Conservation (phyloP, 345 rosid species). For the Citrus hindsii region DNA sequence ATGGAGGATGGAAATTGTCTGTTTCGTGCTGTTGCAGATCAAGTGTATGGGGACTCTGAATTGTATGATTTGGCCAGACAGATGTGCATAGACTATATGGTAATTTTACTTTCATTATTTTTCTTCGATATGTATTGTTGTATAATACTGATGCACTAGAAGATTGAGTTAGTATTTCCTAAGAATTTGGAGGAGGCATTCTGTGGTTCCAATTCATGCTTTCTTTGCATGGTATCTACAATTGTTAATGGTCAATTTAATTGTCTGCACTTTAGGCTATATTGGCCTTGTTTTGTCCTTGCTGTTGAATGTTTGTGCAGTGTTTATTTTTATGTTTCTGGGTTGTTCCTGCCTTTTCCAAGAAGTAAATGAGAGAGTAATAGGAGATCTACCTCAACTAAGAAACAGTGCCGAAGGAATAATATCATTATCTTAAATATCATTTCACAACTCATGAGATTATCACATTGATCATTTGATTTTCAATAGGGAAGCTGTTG, state of each 20-base stretch:
- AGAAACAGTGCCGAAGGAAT: not conserved
- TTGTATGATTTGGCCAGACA: conserved; percentile 67
- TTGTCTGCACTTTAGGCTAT: not conserved
- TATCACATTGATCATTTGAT: not conserved
- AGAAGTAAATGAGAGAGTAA: not conserved
- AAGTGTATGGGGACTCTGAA: conserved; percentile 96
- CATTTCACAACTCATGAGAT: not conserved
- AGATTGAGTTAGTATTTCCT: not conserved
- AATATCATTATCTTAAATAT: not conserved
- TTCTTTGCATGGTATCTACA: not conserved
- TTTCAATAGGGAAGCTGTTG: not conserved
- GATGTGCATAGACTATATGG: conserved; percentile 99
- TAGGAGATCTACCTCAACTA: not conserved
- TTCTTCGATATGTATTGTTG: not conserved
- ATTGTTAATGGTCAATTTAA: not conserved
- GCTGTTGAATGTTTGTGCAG: not conserved
- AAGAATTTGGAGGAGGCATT: not conserved
- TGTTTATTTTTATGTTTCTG: not conserved
- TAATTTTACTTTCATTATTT: conserved; percentile 21
- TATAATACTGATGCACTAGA: not conserved
- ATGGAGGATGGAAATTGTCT: conserved; percentile 98
- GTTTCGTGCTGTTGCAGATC: conserved; percentile 97
- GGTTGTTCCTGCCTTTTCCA: not conserved
- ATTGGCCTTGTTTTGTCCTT: not conserved
- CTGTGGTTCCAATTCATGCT: not conserved